Conservation (phyloP, 2,329 filamentous ascomycete species). For the Orbilia quercus region DNA sequence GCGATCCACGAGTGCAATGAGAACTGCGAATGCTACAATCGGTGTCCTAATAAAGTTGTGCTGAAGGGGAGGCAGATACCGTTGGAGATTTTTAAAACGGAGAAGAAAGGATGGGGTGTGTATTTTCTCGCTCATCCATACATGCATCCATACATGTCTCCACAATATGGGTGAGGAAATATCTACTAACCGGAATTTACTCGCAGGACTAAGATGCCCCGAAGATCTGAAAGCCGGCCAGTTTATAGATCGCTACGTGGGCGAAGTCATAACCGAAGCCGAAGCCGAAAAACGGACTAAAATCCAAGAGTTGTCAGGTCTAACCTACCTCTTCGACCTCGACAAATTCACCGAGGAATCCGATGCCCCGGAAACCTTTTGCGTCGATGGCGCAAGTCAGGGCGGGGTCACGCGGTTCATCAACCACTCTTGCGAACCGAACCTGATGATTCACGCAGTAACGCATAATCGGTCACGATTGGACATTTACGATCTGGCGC, state of each 20-base stretch:
- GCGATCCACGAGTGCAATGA: constrained; percentile 84
- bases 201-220: constrained; percentile 72
- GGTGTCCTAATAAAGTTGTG: constrained; percentile 80
- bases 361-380: constrained; percentile 61
- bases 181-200: constrained; percentile 11
- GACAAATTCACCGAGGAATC: constrained; percentile 77
- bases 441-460: constrained; percentile 81
- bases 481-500: constrained; percentile 78
- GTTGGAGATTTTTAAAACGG: constrained; percentile 80
- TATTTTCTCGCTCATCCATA: background rate
- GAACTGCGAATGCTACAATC: constrained; percentile 72
- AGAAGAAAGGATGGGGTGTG: constrained; percentile 79
- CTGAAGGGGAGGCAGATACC: constrained; percentile 77
- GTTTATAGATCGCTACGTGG: constrained; percentile 83
- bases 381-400: constrained; percentile 76
- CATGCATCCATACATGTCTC: background rate
- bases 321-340: constrained; percentile 81
- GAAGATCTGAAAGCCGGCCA: constrained; percentile 76
- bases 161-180: too few species aligned
- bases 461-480: constrained; percentile 81
- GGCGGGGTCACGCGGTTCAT: constrained; percentile 83
- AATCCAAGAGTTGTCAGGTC: constrained; percentile 72
- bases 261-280: constrained; percentile 73
- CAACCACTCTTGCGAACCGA: constrained; percentile 84
- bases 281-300: constrained; percentile 75